Conservation (phyloP, 495 filamentous ascomycete species). For the Aspergillus sparsus region DNA sequence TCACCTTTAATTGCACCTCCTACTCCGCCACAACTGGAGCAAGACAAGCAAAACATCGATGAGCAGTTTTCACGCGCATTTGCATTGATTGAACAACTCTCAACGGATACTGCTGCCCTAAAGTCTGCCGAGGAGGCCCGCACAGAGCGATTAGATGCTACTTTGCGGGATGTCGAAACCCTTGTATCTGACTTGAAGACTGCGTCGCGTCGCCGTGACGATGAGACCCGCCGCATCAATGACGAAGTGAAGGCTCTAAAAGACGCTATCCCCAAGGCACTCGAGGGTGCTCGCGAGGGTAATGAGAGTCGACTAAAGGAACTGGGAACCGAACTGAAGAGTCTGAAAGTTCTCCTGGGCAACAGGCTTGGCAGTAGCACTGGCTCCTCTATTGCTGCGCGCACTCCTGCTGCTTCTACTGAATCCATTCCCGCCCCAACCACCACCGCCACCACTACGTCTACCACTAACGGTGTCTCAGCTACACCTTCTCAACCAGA, state of each 20-base stretch:
- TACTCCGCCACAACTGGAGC: constrained; percentile 86
- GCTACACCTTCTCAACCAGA: constrained; percentile 35
- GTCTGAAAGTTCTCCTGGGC: constrained; percentile 81
- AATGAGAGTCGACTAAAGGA: constrained; percentile 81
- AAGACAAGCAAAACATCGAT: constrained; percentile 90
- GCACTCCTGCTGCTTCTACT: constrained; percentile 31
- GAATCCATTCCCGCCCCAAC: constrained; percentile 34
- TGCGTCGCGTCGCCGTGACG: constrained; percentile 73
- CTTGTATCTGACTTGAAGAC: constrained; percentile 80
- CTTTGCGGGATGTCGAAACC: constrained; percentile 78
- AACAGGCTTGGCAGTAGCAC: constrained; percentile 67
- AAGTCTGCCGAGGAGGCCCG: constrained; percentile 83
- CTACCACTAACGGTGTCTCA: constrained; percentile 36
- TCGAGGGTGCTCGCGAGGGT: constrained; percentile 81
- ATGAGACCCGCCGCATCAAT: constrained; percentile 79
- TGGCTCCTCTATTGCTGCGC: constrained; percentile 36
- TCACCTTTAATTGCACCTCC: constrained; percentile 88
- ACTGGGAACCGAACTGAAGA: constrained; percentile 84
- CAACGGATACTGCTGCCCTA: constrained; percentile 82
- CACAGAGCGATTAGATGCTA: constrained; percentile 79
- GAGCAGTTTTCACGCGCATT: constrained; percentile 91
- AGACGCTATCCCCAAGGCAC: constrained; percentile 80
- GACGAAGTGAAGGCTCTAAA: constrained; percentile 83
- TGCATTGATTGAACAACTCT: constrained; percentile 84
- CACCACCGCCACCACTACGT: constrained; percentile 30